Conservation (phyloP, 306 rosid species). For the Comarum palustre region DNA sequence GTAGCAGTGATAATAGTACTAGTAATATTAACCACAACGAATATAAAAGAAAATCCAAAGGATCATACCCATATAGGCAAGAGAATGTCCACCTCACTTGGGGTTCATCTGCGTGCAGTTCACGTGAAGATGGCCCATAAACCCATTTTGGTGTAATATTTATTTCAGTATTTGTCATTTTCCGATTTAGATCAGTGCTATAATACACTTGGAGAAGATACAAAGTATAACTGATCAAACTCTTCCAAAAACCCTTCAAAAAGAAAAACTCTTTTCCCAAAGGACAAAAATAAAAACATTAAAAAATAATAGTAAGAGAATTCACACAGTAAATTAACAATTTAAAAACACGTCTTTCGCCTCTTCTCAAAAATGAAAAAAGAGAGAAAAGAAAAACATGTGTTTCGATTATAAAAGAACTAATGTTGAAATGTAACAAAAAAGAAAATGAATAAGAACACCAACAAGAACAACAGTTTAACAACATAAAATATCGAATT, state of each 20-base stretch:
- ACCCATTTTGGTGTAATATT: background rate
- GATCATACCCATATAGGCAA: background rate
- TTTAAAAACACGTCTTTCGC: background rate
- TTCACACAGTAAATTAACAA: background rate
- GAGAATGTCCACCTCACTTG: constrained; percentile 27
- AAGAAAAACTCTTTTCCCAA: no score
- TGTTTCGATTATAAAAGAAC: background rate
- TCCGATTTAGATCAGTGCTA: background rate
- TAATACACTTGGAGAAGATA: background rate
- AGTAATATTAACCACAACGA: constrained; percentile 19
- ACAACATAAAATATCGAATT: background rate
- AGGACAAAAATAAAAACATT: no score
- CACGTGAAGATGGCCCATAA: constrained; percentile 40
- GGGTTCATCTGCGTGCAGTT: constrained; percentile 15
- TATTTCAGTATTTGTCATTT: background rate
- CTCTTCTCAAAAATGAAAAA: no score
- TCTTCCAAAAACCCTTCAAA: background rate
- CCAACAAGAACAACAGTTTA: background rate
- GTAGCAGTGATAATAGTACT: background rate
- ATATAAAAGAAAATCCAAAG: background rate
- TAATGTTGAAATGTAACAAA: no score
- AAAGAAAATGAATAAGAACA: no score
- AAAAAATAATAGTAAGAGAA: no score
- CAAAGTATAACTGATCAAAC: background rate
- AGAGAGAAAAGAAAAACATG: no score